These are phyloP conservation scores for Ambispora gerdemannii DNA, from an alignment of 192 early-diverging fungal species.

Conservation along the genomic window DNA sequence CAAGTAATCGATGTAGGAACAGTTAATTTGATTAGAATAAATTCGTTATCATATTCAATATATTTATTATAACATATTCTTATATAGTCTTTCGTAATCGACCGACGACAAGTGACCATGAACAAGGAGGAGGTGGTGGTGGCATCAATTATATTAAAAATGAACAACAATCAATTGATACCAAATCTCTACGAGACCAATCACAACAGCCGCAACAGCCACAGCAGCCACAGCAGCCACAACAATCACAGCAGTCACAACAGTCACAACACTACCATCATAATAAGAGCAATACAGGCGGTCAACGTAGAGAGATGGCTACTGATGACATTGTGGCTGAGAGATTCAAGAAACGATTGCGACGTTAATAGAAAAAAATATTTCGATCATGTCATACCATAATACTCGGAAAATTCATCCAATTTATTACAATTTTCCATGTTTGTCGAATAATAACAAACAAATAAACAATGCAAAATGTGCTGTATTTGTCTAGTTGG, in stretches of 20 bases:
- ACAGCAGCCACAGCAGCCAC: constrained; percentile 33
- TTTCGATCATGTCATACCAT: no score
- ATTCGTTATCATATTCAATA: constrained; percentile 24
- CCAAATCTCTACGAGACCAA: no score
- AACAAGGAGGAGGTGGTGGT: constrained; percentile 10
- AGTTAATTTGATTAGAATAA: constrained; percentile 31
- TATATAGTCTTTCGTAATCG: constrained; percentile 27
- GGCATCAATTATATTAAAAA: constrained; percentile 38
- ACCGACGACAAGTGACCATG: constrained; percentile 20
- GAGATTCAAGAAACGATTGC: constrained; percentile 80
- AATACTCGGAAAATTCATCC: no score
- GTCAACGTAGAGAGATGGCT: constrained; percentile 67
- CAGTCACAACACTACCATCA: constrained; percentile 23
- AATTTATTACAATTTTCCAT: no score
- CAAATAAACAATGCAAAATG: no score
- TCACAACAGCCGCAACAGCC: no score
- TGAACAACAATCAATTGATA: no score
- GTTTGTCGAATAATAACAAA: no score
- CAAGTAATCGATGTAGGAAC: constrained; percentile 30
- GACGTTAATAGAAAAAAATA: no score
- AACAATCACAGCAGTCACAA: constrained; percentile 36
- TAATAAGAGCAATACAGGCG: constrained; percentile 24
- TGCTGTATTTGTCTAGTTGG: no score
- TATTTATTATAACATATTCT: neutral
- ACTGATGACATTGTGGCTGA: constrained; percentile 82